Evolutionary conservation across 2,329 filamentous ascomycete species (phyloP).

Genomic region (Penicillium sp.): DNA sequence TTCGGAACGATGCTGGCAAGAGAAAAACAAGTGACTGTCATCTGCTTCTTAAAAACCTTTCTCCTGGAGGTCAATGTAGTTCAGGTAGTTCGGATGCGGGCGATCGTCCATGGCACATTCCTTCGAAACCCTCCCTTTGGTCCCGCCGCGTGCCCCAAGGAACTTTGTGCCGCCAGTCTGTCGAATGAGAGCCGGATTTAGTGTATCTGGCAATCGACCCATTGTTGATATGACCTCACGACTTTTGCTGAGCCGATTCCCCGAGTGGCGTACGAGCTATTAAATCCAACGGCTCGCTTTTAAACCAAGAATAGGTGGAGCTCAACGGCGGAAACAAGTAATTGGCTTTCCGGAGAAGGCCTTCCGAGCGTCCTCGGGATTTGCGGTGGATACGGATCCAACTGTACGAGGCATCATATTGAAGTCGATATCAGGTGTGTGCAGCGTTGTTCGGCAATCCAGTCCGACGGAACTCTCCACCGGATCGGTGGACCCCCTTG

Average conservation of each 20-base stretch:
- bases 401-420: neutral
- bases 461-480: neutral
- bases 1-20: neutral
- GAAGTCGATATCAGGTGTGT: neutral
- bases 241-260: neutral
- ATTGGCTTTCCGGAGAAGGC: too few species aligned
- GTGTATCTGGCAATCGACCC: neutral
- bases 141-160: neutral
- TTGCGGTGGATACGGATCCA: neutral
- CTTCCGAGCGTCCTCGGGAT: too few species aligned
- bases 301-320: neutral
- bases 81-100: neutral
- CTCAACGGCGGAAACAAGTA: neutral
- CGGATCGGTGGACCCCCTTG: neutral
- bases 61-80: neutral
- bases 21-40: neutral
- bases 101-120: neutral
- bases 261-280: neutral
- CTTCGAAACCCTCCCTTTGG: neutral
- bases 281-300: neutral
- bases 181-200: neutral
- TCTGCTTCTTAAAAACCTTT: neutral
- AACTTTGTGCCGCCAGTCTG: neutral
- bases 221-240: neutral
- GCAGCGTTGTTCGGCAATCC: neutral